A percentile compares a stretch with the other conserved stretches of the same genome.
Conservation (phyloP, 176 grass and related monocot genomes). For the Urochloa ruziziensis region DNA sequence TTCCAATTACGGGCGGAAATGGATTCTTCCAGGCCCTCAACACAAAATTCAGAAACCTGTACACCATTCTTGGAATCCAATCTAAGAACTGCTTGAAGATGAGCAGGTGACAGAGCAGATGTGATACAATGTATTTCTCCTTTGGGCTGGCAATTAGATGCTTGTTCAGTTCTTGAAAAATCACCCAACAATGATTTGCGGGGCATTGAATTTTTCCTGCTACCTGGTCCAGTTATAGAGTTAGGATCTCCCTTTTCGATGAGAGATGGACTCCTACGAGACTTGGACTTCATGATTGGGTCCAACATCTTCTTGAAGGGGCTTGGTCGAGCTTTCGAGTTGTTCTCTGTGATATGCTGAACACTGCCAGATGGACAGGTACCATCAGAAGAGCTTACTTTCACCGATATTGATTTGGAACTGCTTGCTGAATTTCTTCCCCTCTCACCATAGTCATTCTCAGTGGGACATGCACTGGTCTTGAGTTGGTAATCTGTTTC, state of each 20-base stretch:
- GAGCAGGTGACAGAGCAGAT: constrained; percentile 58
- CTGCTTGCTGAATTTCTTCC: constrained; percentile 33
- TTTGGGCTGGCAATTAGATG: constrained; percentile 25
- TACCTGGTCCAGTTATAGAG: neutral
- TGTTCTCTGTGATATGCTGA: neutral
- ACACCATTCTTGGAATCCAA: constrained; percentile 59
- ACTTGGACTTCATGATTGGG: constrained; percentile 93
- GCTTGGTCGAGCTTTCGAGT: constrained; percentile 54
- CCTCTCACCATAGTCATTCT: neutral
- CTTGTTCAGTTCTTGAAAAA: constrained; percentile 58
- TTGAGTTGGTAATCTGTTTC: constrained; percentile 18
- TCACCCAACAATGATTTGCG: constrained; percentile 74
- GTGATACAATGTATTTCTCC: constrained; percentile 26
- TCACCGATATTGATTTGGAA: constrained; percentile 48
- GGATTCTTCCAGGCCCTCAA: constrained; percentile 59
- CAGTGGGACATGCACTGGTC: neutral
- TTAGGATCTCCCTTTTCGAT: constrained; percentile 28
- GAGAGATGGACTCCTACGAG: constrained; percentile 44
- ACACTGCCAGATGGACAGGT: constrained; percentile 3
- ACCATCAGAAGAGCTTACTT: constrained; percentile 25
- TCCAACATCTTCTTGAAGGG: constrained; percentile 85
- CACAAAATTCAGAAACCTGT: constrained; percentile 58
- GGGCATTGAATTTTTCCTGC: constrained; percentile 28
- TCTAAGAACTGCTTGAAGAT: constrained; percentile 80
- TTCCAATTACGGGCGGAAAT: constrained; percentile 87